Base-by-base conservation (phyloP, 2,329 filamentous ascomycete genomes). In the Fonsecaea multimorphosa region DNA sequence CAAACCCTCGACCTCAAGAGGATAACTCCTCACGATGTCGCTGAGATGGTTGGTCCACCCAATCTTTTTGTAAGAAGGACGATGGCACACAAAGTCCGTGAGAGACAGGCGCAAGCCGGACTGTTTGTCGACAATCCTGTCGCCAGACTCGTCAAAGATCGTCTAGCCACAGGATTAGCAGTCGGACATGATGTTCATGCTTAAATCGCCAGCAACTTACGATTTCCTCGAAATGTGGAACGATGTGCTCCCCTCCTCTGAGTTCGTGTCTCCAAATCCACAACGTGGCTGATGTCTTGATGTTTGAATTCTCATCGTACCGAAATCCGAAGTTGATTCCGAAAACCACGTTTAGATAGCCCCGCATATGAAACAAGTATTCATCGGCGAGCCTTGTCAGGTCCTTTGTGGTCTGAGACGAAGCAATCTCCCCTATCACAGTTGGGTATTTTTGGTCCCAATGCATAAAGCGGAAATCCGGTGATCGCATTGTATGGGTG, bases 91-190 rank as follows among this genome's bases (percentile, higher is more conserved):
- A 14, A 57, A 40, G 36, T 57, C 54, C 22, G 38, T 32, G 2
- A 57, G 54, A 3, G 32, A 57, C 29, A 57, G 12, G 22, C 54
- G 22, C 19, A 57, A 24, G 54, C 54, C 54, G 32, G 32, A 12
- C 4, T 57, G 32, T 5, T 9, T 16, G 54, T 57, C 54, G 12
- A 36, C 16, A 14, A 36, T 57, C 22, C 32, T 57, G 14, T 57
- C n/a, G 12, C 38, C 38, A 44, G n/a, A 44, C 38, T 44, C 38
- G 38, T 44, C 38, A 19, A 19, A 44, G 19, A 44, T 1, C 16
- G 7, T 44, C 38, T 44, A 44, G n/a, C 2, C 16, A 19, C 19
- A 44, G n/a, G 38, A 5, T 44, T 44, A 44, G 38, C 38, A 2
- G 38, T 44, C 16, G 38, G 16, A 44, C 9, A 22, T 9, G 5